phyloP scores from a whole-genome alignment of 768 basidiomycete genomes.

The Lentinus brumalis region DNA sequence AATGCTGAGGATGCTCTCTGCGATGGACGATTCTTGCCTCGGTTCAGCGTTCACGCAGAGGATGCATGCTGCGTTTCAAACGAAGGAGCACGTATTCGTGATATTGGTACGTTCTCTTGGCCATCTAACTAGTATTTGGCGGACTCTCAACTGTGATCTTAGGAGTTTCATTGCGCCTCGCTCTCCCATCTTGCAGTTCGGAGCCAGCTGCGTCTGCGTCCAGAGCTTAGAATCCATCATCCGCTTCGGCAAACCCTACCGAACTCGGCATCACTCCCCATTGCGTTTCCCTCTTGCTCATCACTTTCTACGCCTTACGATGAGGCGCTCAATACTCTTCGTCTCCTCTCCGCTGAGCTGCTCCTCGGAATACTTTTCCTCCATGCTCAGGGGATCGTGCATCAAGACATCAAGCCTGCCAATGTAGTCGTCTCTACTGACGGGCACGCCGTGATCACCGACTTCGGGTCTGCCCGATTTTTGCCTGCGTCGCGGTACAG shows the following conservation, averaged over 20 bases:
- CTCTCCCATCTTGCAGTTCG: slow-evolving; percentile 12
- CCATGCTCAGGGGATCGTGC: slow-evolving; percentile 17
- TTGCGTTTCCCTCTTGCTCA: slow-evolving; percentile 10
- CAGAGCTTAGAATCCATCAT: neutral
- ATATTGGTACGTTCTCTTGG: neutral
- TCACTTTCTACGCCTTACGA: slow-evolving; percentile 9
- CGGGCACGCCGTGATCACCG: slow-evolving; percentile 18
- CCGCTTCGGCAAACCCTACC: neutral
- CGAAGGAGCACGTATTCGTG: slow-evolving; percentile 15
- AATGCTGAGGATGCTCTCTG: neutral
- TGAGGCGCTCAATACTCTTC: slow-evolving; percentile 4
- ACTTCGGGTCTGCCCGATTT: slow-evolving; percentile 15
- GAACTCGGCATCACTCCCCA: slow-evolving; percentile 6
- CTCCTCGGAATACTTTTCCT: slow-evolving; percentile 14
- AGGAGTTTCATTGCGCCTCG: slow-evolving; percentile 11
- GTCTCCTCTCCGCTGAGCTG: slow-evolving; percentile 17
- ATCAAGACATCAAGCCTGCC: slow-evolving; percentile 23
- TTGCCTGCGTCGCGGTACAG: neutral
- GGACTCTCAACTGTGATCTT: neutral
- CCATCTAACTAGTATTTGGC: neutral
- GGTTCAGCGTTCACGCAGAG: slow-evolving; percentile 9
- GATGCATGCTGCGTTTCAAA: slow-evolving; percentile 7
- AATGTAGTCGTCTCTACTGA: slow-evolving; percentile 15
- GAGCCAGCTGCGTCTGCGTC: slow-evolving; percentile 8
- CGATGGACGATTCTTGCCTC: neutral